Conservation (phyloP, 306 rosid genomes). For the Begonia masoniana region DNA sequence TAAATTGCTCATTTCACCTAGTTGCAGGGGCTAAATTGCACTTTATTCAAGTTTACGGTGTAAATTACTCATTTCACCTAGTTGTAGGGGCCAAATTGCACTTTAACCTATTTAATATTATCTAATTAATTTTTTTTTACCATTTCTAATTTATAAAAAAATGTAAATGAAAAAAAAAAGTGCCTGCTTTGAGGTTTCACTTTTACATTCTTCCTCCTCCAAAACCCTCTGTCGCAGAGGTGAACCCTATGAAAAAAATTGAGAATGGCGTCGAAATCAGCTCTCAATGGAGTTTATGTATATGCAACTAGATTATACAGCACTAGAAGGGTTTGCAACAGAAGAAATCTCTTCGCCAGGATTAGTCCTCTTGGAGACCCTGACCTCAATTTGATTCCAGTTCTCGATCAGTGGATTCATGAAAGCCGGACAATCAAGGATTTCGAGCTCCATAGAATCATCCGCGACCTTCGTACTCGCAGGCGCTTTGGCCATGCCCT, state of each 20-base stretch:
- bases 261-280: constrained; percentile 2
- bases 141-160: too few relatives aligned
- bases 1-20: too few relatives aligned
- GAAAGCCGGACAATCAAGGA: constrained; percentile 22
- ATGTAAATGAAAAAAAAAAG: too few relatives aligned
- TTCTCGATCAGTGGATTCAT: constrained; percentile 45
- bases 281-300: background rate
- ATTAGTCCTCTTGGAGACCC: constrained; percentile 57
- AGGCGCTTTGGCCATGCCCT: constrained; percentile 52
- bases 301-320: constrained; percentile 13
- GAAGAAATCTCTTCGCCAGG: constrained; percentile 32
- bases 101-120: too few relatives aligned
- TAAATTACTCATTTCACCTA: too few relatives aligned
- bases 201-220: background rate
- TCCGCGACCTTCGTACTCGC: constrained; percentile 31
- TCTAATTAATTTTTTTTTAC: too few relatives aligned
- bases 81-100: too few relatives aligned
- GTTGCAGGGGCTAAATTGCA: too few relatives aligned
- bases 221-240: constrained; percentile 3
- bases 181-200: too few relatives aligned
- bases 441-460: constrained; percentile 19
- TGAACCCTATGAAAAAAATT: constrained; percentile 9
- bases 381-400: constrained; percentile 32
- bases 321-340: constrained; percentile 8
- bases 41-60: too few relatives aligned